Evolutionary conservation across 768 basidiomycete genomes (phyloP), one percentile per base, ranked within the genome.

Genomic region (Termitomyces sp.): DNA sequence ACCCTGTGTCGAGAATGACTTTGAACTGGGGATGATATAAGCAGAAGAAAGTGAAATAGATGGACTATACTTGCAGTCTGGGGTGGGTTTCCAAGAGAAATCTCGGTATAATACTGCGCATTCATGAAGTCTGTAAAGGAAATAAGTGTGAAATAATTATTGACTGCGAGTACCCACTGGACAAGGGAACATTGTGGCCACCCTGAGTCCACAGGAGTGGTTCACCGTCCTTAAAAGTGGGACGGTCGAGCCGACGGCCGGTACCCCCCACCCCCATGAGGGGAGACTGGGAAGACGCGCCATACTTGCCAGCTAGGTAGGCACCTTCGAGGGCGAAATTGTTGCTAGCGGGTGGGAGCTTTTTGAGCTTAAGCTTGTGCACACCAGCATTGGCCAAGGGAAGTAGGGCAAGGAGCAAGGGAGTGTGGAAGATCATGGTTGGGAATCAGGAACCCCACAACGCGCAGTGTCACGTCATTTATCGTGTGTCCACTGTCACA

Each of bases 281-380:
- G 53, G 90, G 89, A 51, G 80, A 64, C 66, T 80, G 78, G 31
- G 69, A 66, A 37, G 74, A 66, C 53, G 76, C 82, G 53, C 91
- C 86, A 80, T 98, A 97, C 79, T 99, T 98, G 80, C 93, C 83
- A n/a, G 88, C 86, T 57, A 98, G 88, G 70, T 91, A 93, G 22
- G 88, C 89, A 46, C 83, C 83, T 74, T 92, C 88, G 48, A 92
- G 76, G 26, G 79, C 69, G 22, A 88, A 84, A 58, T 86, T 86
- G 67, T 76, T 80, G 14, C 75, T 71, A n/a, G 76, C 76, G 42
- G 79, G 76, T 18, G 88, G 80, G 1, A 96, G 68, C 76, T 97
- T 97, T 74, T 93, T 83, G 31, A 98, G 86, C 72, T 94, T 94
- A 70, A 97, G 83, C 68, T 83, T 94, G 81, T 87, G 88, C 1